Evolutionary conservation across 495 filamentous ascomycete genomes (phyloP).

Genomic region (Aspergillus hancockii): DNA sequence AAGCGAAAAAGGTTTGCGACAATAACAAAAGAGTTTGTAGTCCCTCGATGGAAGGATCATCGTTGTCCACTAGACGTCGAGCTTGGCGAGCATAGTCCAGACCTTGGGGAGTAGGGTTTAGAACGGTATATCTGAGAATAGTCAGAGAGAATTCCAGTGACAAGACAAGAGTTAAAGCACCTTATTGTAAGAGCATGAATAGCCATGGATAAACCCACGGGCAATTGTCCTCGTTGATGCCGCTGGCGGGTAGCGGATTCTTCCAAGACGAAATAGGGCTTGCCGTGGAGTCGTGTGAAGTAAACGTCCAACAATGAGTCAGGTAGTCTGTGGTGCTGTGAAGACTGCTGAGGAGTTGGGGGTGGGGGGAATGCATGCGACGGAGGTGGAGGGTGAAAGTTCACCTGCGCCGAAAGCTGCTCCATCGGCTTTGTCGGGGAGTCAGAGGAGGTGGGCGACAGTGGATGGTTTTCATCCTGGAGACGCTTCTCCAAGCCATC

Average conservation of each 20-base stretch:
- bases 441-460: conserved; percentile 45
- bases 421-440: conserved; percentile 24
- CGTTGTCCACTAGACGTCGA: conserved; percentile 68
- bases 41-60: conserved; percentile 75
- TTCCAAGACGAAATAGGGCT: conserved; percentile 76
- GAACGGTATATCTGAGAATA: conserved; percentile 55
- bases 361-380: conserved; percentile 22
- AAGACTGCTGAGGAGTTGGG: conserved; percentile 27
- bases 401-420: conserved; percentile 15
- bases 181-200: conserved; percentile 72
- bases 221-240: conserved; percentile 65
- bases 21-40: conserved; percentile 77
- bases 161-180: conserved; percentile 40
- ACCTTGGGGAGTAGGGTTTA: conserved; percentile 33
- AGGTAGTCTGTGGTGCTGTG: conserved; percentile 39
- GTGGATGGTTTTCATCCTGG: conserved; percentile 63
- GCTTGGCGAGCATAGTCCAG: conserved; percentile 69
- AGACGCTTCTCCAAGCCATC: conserved; percentile 80
- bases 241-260: conserved; percentile 69
- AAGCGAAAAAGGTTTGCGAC: conserved; percentile 69
- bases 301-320: conserved; percentile 72
- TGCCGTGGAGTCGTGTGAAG: conserved; percentile 74
- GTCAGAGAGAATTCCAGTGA: neutral
- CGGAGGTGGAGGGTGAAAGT: conserved; percentile 8
- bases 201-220: conserved; percentile 62